Base-by-base conservation (phyloP, 768 basidiomycete species). In the Lyophyllum shimeji region DNA sequence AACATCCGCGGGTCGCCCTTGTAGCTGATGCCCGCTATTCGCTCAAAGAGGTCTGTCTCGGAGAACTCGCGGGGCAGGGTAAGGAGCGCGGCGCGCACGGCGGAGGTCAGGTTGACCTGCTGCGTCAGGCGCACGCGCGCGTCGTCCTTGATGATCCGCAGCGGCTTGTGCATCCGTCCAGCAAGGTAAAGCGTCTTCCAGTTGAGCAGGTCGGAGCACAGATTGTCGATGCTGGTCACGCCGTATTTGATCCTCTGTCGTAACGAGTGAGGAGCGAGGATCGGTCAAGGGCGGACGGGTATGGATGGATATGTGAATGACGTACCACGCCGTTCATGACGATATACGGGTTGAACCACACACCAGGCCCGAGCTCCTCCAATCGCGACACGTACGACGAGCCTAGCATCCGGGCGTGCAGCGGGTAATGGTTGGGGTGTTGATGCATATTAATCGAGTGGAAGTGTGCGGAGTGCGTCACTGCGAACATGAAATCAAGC, bases 401-500 rank as follows among this genome's bases (percentile, higher is more conserved):
- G 1, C 97, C 97, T 8, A 97, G 71, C 40, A 84, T 62, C n/a
- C 95, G 82, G n/a, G 93, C 87, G 63, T 90, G 86, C 13, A 95
- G 67, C 0, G 96, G 89, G 68, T 99, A 99, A 73, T 99, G 97
- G 7, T 83, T 78, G 0, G 96, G 94, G 65, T 89, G 81, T 71
- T 95, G 93, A 48, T 88, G 82, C 84, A 98, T 87, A 70, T 99
- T 99, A 70, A 95, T 91, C 25, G 87, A 90, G 70, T 98, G 97
- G 78, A 95, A 99, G 65, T 97, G 93, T 12, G 81, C 82, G 0
- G 97, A 81, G 63, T 97, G 94, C 1, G 93, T 92, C 44, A 98
- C 96, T 0, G 95, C 95, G 69, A 99, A 93, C 71, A 99, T 83
- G 65, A 98, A 97, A 72, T 99, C 97, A 20, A 98, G 82, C 90